Conservation (phyloP, 768 basidiomycete species). For the Pleurotus citrinopileatus region DNA sequence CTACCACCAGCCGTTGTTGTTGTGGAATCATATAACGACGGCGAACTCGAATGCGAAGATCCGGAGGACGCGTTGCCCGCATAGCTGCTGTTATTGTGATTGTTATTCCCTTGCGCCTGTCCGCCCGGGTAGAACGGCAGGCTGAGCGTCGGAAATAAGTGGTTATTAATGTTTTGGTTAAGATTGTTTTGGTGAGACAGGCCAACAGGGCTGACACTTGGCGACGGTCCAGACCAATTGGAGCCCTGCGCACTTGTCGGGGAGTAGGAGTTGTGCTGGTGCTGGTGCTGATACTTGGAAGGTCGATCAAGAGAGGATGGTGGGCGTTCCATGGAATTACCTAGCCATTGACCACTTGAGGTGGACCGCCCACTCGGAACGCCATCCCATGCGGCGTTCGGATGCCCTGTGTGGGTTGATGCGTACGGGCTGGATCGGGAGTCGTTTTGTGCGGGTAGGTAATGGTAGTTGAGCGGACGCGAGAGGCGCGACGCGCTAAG, state of each 20-base stretch:
- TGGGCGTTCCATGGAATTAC: neutral
- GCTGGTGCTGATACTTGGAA: neutral
- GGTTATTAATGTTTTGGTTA: slow-evolving; percentile 19
- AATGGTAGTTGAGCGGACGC: neutral
- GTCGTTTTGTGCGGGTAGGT: neutral
- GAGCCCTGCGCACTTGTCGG: slow-evolving; percentile 12
- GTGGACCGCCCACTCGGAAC: neutral
- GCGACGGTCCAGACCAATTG: slow-evolving; percentile 6
- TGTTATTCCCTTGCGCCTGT: slow-evolving; percentile 21
- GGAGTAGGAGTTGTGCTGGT: slow-evolving; percentile 14
- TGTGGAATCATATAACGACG: slow-evolving; percentile 24
- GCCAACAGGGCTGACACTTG: slow-evolving; percentile 3
- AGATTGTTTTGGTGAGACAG: slow-evolving; percentile 1
- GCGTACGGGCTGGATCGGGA: neutral
- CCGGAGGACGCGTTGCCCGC: slow-evolving; percentile 29
- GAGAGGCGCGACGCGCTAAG: neutral
- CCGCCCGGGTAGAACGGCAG: slow-evolving; percentile 54
- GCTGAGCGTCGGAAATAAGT: slow-evolving; percentile 49
- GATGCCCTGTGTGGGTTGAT: neutral
- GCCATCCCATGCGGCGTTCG: slow-evolving; percentile 2
- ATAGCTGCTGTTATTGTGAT: slow-evolving; percentile 11
- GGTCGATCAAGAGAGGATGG: slow-evolving; percentile 6
- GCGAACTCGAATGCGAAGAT: slow-evolving; percentile 23
- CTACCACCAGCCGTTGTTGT: neutral
- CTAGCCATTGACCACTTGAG: neutral